Percentiles rank a stretch among this genome's conserved stretches.
Evolutionary conservation across 768 basidiomycete genomes (phyloP).

Genomic region (Amanita inopinata): DNA sequence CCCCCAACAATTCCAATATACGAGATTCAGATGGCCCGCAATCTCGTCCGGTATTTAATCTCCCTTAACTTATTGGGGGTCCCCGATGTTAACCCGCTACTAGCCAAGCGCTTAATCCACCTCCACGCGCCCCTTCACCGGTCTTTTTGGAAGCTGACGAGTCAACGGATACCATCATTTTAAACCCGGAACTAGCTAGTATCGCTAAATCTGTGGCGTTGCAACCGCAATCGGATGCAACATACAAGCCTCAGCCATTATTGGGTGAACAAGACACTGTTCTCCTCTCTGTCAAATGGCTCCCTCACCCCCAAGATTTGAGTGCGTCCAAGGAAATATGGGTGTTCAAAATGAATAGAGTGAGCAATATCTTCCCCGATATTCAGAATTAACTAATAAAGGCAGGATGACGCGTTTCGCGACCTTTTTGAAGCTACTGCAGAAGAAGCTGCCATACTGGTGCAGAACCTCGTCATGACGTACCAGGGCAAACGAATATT

Average conservation of each 20-base stretch:
- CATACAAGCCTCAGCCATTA: constrained; percentile 21
- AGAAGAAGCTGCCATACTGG: constrained; percentile 44
- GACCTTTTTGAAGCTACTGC: constrained; percentile 57
- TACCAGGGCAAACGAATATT: constrained; percentile 57
- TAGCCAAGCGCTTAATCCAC: constrained; percentile 39
- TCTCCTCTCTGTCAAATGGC: constrained; percentile 51
- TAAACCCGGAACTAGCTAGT: constrained; percentile 54
- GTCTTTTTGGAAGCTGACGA: constrained; percentile 30
- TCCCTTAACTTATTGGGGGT: background rate
- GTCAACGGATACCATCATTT: constrained; percentile 35
- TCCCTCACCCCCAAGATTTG: constrained; percentile 48
- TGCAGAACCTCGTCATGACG: constrained; percentile 46
- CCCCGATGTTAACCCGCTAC: background rate
- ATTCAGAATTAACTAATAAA: constrained; percentile 1
- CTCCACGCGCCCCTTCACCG: constrained; percentile 39
- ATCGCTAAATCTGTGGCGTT: constrained; percentile 32
- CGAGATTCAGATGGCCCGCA: constrained; percentile 45
- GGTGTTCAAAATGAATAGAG: constrained; percentile 51
- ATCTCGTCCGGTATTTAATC: constrained; percentile 46
- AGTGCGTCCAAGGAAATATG: constrained; percentile 30
- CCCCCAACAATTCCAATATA: constrained; percentile 52
- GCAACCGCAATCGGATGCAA: constrained; percentile 15
- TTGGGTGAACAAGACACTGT: constrained; percentile 29
- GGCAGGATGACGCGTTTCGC: constrained; percentile 55
- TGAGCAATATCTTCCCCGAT: constrained; percentile 18